Base-by-base conservation (phyloP, 352 stramenopile species). In the Pythium coloratum region DNA sequence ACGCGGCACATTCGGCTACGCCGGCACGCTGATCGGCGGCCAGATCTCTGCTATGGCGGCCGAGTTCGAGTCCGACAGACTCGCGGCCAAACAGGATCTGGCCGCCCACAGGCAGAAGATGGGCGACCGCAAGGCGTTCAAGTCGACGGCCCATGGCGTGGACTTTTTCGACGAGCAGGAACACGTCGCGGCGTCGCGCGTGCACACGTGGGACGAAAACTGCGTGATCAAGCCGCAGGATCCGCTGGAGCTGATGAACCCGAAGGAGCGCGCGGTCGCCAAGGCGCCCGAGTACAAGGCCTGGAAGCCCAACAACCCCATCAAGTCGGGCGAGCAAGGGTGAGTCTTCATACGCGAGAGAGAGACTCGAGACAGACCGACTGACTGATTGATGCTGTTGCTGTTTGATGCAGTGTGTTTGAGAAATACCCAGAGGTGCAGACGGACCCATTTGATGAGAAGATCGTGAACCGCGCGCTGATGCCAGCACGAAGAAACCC, bases 121-220 rank as follows among this genome's bases (percentile, higher is more conserved):
- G 61, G 82, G 83, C 32, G 84, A 91, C 1, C 74, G 79, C 40
- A 93, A 91, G 62, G 70, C 84, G 1, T 91, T 93, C 71, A 90
- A 91, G 67, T 88, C 81, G 2, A 90, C 81, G 14, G 73, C 84
- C 1, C 70, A 79, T 18, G 76, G 77, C 16, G 78, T 93, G 18
- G 77, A 90, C 66, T 91, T 74, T 59, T 93, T 93, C 54, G 84
- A 93, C 62, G 79, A 73, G 18, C 84, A 91, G 24, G 84, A 93
- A 58, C 84, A 90, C 70, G 76, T 89, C 40, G 80, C 82, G 9
- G 84, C 82, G 2, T 83, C 80, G 6, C 69, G 71, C 0, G 66
- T 90, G 9, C 75, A 86, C 60, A 80, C 81, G 38, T 93, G 84
- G 82, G 84, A 91, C 66, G 84, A 90, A 30, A 70, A 84, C 33